phyloP scores from a whole-genome alignment of 352 stramenopile genomes.

The Pythium sukuiense region DNA sequence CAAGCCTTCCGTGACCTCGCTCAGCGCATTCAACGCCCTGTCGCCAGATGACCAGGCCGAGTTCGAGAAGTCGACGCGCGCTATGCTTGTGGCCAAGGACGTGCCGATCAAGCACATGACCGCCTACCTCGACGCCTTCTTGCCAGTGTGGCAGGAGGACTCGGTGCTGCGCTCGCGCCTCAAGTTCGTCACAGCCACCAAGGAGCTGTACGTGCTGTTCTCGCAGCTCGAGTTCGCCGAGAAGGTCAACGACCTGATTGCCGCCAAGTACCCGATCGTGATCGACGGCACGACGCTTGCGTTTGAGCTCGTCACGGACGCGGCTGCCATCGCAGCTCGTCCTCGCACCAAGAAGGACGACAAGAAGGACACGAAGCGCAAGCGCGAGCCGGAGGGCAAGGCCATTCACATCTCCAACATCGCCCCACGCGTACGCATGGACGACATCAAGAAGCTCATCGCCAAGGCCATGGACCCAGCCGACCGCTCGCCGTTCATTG shows the following conservation, averaged over 20 bases:
- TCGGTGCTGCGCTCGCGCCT: slow-evolving; percentile 62
- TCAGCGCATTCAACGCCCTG: slow-evolving; percentile 62
- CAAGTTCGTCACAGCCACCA: slow-evolving; percentile 61
- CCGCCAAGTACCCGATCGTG: slow-evolving; percentile 34
- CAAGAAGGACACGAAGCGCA: slow-evolving; percentile 72
- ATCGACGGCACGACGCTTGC: slow-evolving; percentile 62
- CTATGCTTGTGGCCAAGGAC: slow-evolving; percentile 83
- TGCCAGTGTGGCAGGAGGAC: slow-evolving; percentile 72
- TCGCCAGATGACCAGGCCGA: slow-evolving; percentile 71
- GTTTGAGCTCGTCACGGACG: slow-evolving; percentile 81
- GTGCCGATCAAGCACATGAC: slow-evolving; percentile 71
- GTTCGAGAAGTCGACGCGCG: slow-evolving; percentile 81
- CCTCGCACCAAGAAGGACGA: slow-evolving; percentile 50
- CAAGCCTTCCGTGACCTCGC: slow-evolving; percentile 52
- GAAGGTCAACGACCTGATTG: slow-evolving; percentile 49
- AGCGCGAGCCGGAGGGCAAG: slow-evolving; percentile 69
- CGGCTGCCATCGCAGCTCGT: slow-evolving; percentile 64
- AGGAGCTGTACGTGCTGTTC: slow-evolving; percentile 82
- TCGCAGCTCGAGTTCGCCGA: slow-evolving; percentile 67
- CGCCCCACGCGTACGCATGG: slow-evolving; percentile 59
- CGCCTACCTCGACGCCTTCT: slow-evolving; percentile 72
- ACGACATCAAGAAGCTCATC: slow-evolving; percentile 86
- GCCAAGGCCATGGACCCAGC: slow-evolving; percentile 47
- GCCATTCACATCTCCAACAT: slow-evolving; percentile 84
- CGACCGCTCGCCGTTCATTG: slow-evolving; percentile 66